Evolutionary conservation across 768 basidiomycete species (phyloP).

Genomic region (Tephrocybe sp.): DNA sequence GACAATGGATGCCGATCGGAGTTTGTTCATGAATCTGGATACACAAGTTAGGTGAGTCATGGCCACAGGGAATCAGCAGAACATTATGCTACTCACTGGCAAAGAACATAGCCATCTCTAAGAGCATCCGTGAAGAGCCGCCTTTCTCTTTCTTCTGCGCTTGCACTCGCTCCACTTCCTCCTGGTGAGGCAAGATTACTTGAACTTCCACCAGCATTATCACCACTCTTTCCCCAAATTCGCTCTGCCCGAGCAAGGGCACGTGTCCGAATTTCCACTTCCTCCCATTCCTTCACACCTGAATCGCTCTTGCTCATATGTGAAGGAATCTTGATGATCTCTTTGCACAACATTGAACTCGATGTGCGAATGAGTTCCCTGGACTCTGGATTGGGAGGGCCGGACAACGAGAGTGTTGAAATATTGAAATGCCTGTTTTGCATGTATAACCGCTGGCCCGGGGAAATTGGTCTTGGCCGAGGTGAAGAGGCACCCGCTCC

Average conservation of each 20-base stretch:
- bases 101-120: conserved; percentile 83
- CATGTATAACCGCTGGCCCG: conserved; percentile 47
- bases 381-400: conserved; percentile 53
- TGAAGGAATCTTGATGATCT: conserved; percentile 60
- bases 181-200: conserved; percentile 34
- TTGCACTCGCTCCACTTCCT: conserved; percentile 38
- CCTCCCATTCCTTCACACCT: conserved; percentile 64
- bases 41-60: conserved; percentile 5
- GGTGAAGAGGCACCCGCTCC: conserved; percentile 45
- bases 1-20: conserved; percentile 58
- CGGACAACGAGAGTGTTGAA: conserved; percentile 55
- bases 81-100: conserved; percentile 67
- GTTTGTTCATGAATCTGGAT: conserved; percentile 75
- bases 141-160: conserved; percentile 76
- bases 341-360: conserved; percentile 62
- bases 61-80: neutral
- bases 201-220: conserved; percentile 35
- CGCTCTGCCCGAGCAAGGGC: conserved; percentile 68
- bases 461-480: conserved; percentile 45
- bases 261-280: conserved; percentile 68
- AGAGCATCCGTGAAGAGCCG: conserved; percentile 73
- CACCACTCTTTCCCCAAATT: conserved; percentile 70
- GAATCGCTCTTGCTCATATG: conserved; percentile 51
- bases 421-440: conserved; percentile 59
- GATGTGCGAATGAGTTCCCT: conserved; percentile 71